Evolutionary conservation across 495 filamentous ascomycete species (phyloP), one percentile per base, ranked within the genome.

Genomic region (Xylaria longipes): DNA sequence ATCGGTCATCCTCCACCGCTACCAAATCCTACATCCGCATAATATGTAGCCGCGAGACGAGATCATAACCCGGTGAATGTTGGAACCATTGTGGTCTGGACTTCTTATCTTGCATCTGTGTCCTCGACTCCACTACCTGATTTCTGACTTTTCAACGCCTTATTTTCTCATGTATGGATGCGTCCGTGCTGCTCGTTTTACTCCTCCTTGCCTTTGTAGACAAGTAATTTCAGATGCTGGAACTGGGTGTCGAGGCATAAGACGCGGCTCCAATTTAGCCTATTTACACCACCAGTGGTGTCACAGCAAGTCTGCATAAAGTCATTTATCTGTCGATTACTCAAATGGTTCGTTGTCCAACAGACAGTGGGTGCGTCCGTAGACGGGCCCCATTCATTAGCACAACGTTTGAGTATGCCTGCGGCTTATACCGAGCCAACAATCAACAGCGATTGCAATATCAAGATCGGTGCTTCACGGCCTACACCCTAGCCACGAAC

Each of bases 11-110:
- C 64, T 63, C 64, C 35, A 68, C 45, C 63, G 17, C 43, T n/a
- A 15, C 69, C 35, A 60, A 37, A 72, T 67, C 62, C 70, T 50
- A 63, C 43, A 62, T 48, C 52, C 37, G 60, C 56, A 67, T 67
- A n/a, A n/a, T n/a, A n/a, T n/a, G n/a, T n/a, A 43, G 29, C 63
- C 70, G 39, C 70, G 29, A 62, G 57, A 63, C 56, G 56, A 72
- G 27, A 54, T 66, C 61, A 41, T 48, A 48, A 17, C 9, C 37
- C 27, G 12, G 50, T 60, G 15, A 65, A 5, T 25, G 11, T 61
- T 71, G 52, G 69, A 31, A 54, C 62, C 50, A 33, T 60, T 25
- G 29, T 58, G 35, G 60, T 25, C 69, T 65, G 48, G 61, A 48
- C 50, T 46, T 25, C 69, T 69, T 65, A 71, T 71, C 69, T 71